A percentile compares a stretch with the other conserved stretches of the same genome.
Evolutionary conservation across 352 stramenopile genomes (phyloP).

Genomic region (Globisporangium rhizosaccharum): DNA sequence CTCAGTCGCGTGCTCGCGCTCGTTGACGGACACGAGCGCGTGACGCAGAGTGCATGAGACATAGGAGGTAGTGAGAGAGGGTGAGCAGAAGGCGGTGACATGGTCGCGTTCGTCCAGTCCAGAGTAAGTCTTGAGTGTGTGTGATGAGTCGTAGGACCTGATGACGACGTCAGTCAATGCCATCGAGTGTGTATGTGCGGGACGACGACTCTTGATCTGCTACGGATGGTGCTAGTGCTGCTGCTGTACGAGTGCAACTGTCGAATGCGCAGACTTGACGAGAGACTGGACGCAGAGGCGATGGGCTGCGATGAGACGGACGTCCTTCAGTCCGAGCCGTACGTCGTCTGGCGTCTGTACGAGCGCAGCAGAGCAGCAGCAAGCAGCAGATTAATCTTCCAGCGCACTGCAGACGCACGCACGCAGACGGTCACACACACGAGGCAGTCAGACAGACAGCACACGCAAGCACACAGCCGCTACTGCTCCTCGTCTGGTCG

Average conservation of each 20-base stretch:
- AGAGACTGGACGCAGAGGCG: background rate
- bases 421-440: slow-evolving; percentile 2
- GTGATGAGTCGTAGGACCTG: background rate
- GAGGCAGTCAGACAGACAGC: background rate
- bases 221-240: background rate
- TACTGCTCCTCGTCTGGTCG: too few species aligned
- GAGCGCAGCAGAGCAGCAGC: background rate
- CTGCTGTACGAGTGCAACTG: background rate
- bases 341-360: slow-evolving; percentile 8
- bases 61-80: background rate
- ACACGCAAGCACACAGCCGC: background rate
- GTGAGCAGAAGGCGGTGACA: background rate
- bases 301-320: background rate
- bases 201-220: background rate
- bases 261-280: background rate
- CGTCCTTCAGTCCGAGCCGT: slow-evolving; percentile 8
- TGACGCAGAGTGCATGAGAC: background rate
- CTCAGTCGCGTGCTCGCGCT: background rate
- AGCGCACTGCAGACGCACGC: slow-evolving; percentile 5
- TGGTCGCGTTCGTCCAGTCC: too few species aligned
- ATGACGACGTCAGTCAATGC: background rate
- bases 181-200: background rate
- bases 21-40: background rate
- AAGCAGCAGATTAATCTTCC: slow-evolving; percentile 11
- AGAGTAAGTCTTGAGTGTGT: too few species aligned